Base-by-base conservation (phyloP, 257 asterid genomes). In the Striga asiatica region DNA sequence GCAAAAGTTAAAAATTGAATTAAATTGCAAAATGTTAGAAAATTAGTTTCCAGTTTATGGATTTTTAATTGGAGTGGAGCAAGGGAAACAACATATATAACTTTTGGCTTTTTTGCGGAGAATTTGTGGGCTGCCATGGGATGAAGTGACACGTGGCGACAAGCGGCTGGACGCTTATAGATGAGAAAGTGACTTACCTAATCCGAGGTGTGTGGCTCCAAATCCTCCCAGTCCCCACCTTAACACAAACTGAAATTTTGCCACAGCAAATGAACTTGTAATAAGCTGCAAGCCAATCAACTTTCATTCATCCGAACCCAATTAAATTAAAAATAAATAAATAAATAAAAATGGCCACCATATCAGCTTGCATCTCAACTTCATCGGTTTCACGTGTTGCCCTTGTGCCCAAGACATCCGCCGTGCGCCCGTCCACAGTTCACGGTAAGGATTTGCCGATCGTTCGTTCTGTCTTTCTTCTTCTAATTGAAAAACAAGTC, bases 361-460 rank as follows among this genome's bases (percentile, higher is more conserved):
- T 79, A 78, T 72, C 84, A 5, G 84, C 88, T 45, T 71, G 77
- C 78, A 54, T 78, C 54, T 32, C 93, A 6, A 62, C 83, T 56
- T 74, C 89, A 4, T 71, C 75, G 4, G 18, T 78, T 6, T 67
- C 88, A 60, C 75, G 79, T 66, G 74, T 73, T 20, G 73, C 88
- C 64, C 68, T 75, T 46, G 32, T 75, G 11, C 83, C 57, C 27
- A 78, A 70, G 77, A 71, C 77, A 5, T 28, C 66, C 38, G 47
- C 72, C 43, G 24, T 56, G 25, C 57, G 73, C 38, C 79, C 83
- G 25, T 34, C 74, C 4, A 28, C 74, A 29, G 35, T 78, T 56
- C 62, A 79, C 2, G 79, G 89, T 79, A 68, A 13, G 59, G 24
- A 14, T 0, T 3, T 8, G 16, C 6, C 47, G 47, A 39, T 11